Base-by-base conservation (phyloP, 345 rosid genomes). In the Camelina neglecta region DNA sequence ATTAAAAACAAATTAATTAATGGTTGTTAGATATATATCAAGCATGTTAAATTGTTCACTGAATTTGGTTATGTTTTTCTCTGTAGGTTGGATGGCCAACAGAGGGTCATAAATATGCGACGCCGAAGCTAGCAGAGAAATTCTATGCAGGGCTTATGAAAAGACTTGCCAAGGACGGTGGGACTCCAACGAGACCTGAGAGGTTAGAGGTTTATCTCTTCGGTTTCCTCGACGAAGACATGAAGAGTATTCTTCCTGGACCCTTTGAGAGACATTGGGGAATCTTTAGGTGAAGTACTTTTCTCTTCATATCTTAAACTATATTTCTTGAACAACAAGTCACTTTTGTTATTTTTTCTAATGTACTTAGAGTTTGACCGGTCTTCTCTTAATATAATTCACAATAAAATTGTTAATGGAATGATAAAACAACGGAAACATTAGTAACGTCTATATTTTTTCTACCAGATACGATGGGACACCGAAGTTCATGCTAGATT, bases 251-350 rank as follows among this genome's bases (percentile, higher is more conserved):
- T 21, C 73, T n/a, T 2, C 98, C 96, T 0, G 99, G 97, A 4
- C 8, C 29, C 2, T 95, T 95, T 55, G 97, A 95, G 81, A 79
- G 98, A 75, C 96, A 90, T 48, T 95, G 99, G 97, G 99, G 98
- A 16, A 85, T 95, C 13, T 95, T 88, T 48, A 53, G 77, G 81
- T 77, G 57, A 7, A 36, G 12, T 15, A 57, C 24, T 41, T 35
- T 4, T 54, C 16, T 53, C 35, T 57, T 24, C 13, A 3, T 50
- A 9, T 66, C 12, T 1, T 11, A 65, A 38, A 60, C 20, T 38
- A 67, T 11, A 13, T 60, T 74, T 66, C 44, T 75, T 58, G 42
- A 36, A 38, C 1, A 33, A 21, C n/a, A 74, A 5, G 13, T 65
- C 58, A 50, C 44, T 33, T 56, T 45, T 45, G 29, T 2, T 7